Evolutionary conservation across 306 rosid genomes (phyloP).

Genomic region (Sechiopsis laciniata): DNA sequence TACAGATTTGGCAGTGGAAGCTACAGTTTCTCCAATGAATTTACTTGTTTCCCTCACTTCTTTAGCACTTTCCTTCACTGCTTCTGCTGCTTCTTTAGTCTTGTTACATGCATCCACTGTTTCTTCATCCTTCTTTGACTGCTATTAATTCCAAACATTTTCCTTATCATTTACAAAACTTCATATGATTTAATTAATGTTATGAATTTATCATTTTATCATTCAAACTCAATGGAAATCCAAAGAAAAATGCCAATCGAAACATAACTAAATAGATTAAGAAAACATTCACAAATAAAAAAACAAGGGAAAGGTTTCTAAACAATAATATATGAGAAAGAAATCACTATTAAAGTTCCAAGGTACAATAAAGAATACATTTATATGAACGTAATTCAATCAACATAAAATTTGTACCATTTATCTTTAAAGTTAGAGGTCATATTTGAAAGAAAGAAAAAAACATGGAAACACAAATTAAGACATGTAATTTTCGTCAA

Average conservation of each 20-base stretch:
- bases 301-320: too few relatives aligned
- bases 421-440: too few relatives aligned
- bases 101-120: slow-evolving; percentile 24
- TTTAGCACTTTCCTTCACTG: slow-evolving; percentile 40
- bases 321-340: too few relatives aligned
- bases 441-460: too few relatives aligned
- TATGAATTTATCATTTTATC: background rate
- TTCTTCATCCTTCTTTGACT: slow-evolving; percentile 30
- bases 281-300: too few relatives aligned
- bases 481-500: too few relatives aligned
- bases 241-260: background rate
- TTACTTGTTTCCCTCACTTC: slow-evolving; percentile 54
- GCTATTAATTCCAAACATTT: background rate
- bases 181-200: background rate
- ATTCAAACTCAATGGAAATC: background rate
- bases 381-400: too few relatives aligned
- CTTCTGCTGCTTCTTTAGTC: slow-evolving; percentile 48
- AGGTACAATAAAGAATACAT: too few relatives aligned
- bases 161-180: background rate
- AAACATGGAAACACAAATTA: too few relatives aligned
- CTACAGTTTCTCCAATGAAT: slow-evolving; percentile 41
- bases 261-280: background rate
- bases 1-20: slow-evolving; percentile 23
- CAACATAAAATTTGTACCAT: too few relatives aligned
- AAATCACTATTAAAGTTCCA: too few relatives aligned